These are phyloP conservation scores for Saturnispora saitoi DNA, from an alignment of 805 yeast genomes.

Conservation along the genomic window DNA sequence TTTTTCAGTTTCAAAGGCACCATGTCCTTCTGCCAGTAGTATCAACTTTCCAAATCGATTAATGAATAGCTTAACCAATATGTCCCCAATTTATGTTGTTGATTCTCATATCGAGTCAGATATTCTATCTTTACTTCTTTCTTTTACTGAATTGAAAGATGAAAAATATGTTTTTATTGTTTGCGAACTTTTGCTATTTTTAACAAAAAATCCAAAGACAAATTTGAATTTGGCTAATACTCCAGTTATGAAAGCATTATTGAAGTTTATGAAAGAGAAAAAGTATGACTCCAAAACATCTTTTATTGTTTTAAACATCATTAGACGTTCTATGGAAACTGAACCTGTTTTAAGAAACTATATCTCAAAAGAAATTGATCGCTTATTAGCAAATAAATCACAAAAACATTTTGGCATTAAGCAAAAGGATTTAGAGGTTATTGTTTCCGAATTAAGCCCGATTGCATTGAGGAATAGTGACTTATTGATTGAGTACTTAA, in stretches of 20 bases:
- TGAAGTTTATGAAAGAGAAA: slow-evolving; percentile 33
- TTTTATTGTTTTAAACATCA: slow-evolving; percentile 41
- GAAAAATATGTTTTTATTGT: slow-evolving; percentile 43
- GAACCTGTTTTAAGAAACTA: slow-evolving; percentile 37
- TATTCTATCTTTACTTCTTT: slow-evolving; percentile 38
- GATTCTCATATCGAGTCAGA: slow-evolving; percentile 19
- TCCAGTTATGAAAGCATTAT: slow-evolving; percentile 35
- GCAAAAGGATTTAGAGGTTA: slow-evolving; percentile 32
- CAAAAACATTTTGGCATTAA: slow-evolving; percentile 9
- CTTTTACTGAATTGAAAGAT: slow-evolving; percentile 32
- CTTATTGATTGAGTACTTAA: slow-evolving; percentile 19
- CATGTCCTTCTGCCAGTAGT: slow-evolving; percentile 38
- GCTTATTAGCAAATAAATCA: slow-evolving; percentile 27
- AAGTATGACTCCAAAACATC: slow-evolving; percentile 34
- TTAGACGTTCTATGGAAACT: slow-evolving; percentile 67
- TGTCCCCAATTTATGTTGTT: slow-evolving; percentile 18
- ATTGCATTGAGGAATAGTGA: slow-evolving; percentile 33
- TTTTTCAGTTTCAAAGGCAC: slow-evolving; percentile 43
- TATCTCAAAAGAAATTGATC: slow-evolving; percentile 44
- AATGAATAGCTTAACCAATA: slow-evolving; percentile 7
- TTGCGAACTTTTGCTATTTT: slow-evolving; percentile 47
- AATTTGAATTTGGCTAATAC: not conserved
- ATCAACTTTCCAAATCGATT: slow-evolving; percentile 13
- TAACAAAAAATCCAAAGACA: slow-evolving; percentile 24
- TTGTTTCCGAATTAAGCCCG: slow-evolving; percentile 43